A percentile compares a stretch with the other conserved stretches of the same genome.
These are phyloP conservation scores for Solanum sitiens DNA, from an alignment of 257 asterid species.

Conservation along the genomic window DNA sequence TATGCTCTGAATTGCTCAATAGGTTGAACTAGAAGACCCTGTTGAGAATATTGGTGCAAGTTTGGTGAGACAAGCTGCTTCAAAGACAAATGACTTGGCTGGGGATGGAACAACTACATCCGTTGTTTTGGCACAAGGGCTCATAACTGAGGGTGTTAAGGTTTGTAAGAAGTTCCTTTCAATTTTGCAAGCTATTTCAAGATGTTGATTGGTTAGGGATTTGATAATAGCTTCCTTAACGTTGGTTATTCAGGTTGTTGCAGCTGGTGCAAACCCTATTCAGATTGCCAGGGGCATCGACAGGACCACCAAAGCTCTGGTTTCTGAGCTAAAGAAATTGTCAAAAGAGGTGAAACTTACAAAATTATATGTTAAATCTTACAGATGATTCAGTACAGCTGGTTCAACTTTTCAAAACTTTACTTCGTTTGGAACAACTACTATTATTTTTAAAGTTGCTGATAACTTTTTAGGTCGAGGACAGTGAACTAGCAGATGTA, in stretches of 20 bases:
- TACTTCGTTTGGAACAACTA: not conserved
- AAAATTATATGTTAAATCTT: not conserved
- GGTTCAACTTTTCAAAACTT: not conserved
- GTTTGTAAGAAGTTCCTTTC: slow-evolving; percentile 12
- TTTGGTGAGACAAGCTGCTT: slow-evolving; percentile 96
- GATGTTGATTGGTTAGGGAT: not conserved
- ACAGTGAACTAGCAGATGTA: slow-evolving; percentile 92
- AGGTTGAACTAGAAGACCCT: slow-evolving; percentile 97
- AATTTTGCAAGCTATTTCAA: not conserved
- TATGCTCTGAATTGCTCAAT: not conserved
- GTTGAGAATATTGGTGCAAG: slow-evolving; percentile 97
- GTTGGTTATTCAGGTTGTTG: slow-evolving; percentile 56
- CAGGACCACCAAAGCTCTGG: slow-evolving; percentile 79
- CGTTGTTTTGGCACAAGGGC: slow-evolving; percentile 98
- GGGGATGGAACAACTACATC: slow-evolving; percentile 99
- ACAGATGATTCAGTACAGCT: not conserved
- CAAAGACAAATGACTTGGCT: slow-evolving; percentile 96
- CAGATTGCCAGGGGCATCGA: slow-evolving; percentile 89
- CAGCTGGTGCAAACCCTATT: slow-evolving; percentile 97
- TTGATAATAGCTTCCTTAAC: not conserved
- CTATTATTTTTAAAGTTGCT: not conserved
- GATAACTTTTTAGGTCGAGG: slow-evolving; percentile 52
- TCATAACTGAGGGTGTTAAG: slow-evolving; percentile 98
- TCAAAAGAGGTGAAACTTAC: slow-evolving; percentile 67
- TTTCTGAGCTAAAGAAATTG: slow-evolving; percentile 62